These are phyloP conservation scores for Eucalyptus paniculata DNA, from an alignment of 345 rosid species.

Conservation along the genomic window DNA sequence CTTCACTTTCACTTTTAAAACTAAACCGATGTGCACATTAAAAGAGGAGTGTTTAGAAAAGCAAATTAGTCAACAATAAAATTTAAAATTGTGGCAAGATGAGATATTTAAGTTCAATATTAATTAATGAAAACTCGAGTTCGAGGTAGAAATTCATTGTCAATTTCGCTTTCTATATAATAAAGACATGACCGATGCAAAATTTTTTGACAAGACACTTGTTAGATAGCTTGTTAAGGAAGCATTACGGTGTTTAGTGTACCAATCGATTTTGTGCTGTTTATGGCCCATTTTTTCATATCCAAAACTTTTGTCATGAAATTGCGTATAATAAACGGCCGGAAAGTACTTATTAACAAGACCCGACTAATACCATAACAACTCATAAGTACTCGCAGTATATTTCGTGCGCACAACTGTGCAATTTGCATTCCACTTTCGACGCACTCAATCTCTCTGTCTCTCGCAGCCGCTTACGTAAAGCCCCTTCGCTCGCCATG, in stretches of 20 bases:
- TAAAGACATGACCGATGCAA: accelerated
- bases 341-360: not conserved
- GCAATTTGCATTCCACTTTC: not conserved
- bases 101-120: not conserved
- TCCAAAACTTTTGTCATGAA: not conserved
- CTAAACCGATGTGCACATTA: not conserved
- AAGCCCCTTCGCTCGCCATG: not conserved
- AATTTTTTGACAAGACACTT: accelerated
- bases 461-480: not conserved
- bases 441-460: not conserved
- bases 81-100: not conserved
- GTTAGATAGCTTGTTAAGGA: accelerated
- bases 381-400: not conserved
- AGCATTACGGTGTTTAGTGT: accelerated
- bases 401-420: not conserved
- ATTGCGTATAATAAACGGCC: not conserved
- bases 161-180: accelerated
- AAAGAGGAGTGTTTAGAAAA: not conserved
- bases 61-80: not conserved
- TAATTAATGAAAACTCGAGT: not conserved
- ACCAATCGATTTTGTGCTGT: accelerated
- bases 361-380: not conserved
- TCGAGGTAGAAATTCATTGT: not conserved
- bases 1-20: not conserved
- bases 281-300: accelerated